Percentiles rank a stretch among this genome's conserved stretches.
Evolutionary conservation across 2,329 filamentous ascomycete genomes (phyloP).

Genomic region (Daldinia sp.): DNA sequence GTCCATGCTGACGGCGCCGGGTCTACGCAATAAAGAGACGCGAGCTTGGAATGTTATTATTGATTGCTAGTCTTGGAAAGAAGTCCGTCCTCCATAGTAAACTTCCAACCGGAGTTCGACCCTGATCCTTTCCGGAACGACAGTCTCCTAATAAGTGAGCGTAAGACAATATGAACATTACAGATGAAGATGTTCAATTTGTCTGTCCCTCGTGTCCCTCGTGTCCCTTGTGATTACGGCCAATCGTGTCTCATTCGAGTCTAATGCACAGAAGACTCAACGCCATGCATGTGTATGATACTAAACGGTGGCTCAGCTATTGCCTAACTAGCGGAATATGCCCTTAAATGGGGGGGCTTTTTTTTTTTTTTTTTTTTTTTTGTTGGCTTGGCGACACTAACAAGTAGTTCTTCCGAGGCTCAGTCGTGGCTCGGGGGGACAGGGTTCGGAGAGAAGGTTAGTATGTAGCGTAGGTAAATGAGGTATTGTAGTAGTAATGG

Average conservation of each 20-base stretch:
- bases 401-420: constrained; percentile 19
- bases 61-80: constrained; percentile 30
- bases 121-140: constrained; percentile 27
- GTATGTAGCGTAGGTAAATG: constrained; percentile 3
- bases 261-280: constrained; percentile 11
- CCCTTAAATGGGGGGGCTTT: neutral
- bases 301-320: constrained; percentile 16
- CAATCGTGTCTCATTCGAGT: constrained; percentile 25
- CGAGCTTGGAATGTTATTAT: constrained; percentile 9
- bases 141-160: constrained; percentile 10
- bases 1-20: constrained; percentile 24
- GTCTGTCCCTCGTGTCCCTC: no score
- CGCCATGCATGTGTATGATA: constrained; percentile 15
- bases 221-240: constrained; percentile 4
- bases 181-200: constrained; percentile 13
- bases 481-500: no score
- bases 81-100: constrained; percentile 20
- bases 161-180: constrained; percentile 15
- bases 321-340: constrained; percentile 22
- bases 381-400: constrained; percentile 11
- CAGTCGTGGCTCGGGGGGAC: constrained; percentile 24
- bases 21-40: constrained; percentile 3
- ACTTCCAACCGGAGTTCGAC: constrained; percentile 25
- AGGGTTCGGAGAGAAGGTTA: neutral
- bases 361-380: no score